A percentile compares a stretch with the other conserved stretches of the same genome.
Evolutionary conservation across 1,284 basidiomycete genomes (phyloP).

Genomic region (Calocybe gambosa): DNA sequence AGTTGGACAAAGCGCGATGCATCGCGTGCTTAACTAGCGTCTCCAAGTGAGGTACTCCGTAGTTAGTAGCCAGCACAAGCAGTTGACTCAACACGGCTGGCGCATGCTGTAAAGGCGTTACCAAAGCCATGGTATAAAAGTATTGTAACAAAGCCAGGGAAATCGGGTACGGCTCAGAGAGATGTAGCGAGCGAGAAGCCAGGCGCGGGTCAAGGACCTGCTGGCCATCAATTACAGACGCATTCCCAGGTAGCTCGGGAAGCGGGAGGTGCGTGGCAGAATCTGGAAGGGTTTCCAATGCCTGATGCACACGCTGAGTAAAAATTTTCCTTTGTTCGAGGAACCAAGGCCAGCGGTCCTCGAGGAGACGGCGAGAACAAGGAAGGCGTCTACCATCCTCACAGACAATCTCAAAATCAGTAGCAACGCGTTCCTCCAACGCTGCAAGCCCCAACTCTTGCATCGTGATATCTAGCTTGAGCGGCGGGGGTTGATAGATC

Average conservation of each 20-base stretch:
- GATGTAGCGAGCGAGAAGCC: constrained; percentile 69
- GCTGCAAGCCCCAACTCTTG: constrained; percentile 75
- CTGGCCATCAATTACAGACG: constrained; percentile 38
- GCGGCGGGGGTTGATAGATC: constrained; percentile 80
- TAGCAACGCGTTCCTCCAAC: constrained; percentile 68
- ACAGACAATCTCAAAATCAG: constrained; percentile 88
- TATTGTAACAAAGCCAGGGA: constrained; percentile 89
- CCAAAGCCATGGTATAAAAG: constrained; percentile 80
- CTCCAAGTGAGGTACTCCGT: constrained; percentile 72
- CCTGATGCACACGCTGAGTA: constrained; percentile 45
- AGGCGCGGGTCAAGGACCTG: constrained; percentile 65
- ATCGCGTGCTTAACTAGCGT: constrained; percentile 85
- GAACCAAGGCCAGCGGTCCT: constrained; percentile 94
- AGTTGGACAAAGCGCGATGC: constrained; percentile 79
- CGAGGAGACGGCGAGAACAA: constrained; percentile 77
- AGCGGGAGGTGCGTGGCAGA: constrained; percentile 53
- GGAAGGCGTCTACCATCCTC: constrained; percentile 82
- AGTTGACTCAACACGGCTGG: constrained; percentile 86
- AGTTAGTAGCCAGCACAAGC: constrained; percentile 79
- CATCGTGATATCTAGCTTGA: constrained; percentile 63
- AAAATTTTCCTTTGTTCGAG: constrained; percentile 61
- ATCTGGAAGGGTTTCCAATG: constrained; percentile 51
- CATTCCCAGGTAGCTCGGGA: constrained; percentile 49
- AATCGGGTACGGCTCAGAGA: constrained; percentile 88
- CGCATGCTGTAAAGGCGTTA: constrained; percentile 87